A percentile compares a stretch with the other conserved stretches of the same genome.
Conservation (phyloP, 169 alveolate species). For the Cryptosporidium felis region DNA sequence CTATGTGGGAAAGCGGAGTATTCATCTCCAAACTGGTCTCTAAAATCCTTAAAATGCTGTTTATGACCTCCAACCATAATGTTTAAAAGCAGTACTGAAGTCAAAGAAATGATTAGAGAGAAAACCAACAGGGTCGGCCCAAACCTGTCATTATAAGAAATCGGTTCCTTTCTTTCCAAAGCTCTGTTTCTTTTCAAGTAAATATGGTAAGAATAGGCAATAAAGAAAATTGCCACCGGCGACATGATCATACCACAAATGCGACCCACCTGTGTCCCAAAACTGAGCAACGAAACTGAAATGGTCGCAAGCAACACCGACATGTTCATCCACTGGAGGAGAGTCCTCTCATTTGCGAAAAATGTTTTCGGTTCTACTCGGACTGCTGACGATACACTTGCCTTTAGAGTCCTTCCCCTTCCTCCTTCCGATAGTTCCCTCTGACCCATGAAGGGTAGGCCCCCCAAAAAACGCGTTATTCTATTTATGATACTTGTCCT, state of each 20-base stretch:
- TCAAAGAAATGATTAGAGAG: conserved; percentile 27
- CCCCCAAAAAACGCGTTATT: too few species aligned
- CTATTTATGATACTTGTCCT: too few species aligned
- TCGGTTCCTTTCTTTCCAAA: conserved; percentile 80
- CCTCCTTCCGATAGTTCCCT: too few species aligned
- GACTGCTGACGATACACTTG: conserved; percentile 73
- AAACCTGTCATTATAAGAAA: conserved; percentile 77
- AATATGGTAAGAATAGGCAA: conserved; percentile 79
- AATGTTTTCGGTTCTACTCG: conserved; percentile 84
- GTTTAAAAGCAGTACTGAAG: conserved; percentile 26
- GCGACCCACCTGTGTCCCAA: conserved; percentile 77
- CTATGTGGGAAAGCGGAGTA: background rate
- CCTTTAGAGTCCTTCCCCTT: background rate
- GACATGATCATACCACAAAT: conserved; percentile 81
- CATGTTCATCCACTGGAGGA: conserved; percentile 81
- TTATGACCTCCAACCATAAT: conserved; percentile 24
- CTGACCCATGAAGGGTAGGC: too few species aligned
- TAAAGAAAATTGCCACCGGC: conserved; percentile 81
- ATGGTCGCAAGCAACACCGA: conserved; percentile 80
- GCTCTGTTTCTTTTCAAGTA: conserved; percentile 79
- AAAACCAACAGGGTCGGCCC: conserved; percentile 74
- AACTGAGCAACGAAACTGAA: conserved; percentile 79
- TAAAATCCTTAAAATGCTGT: conserved; percentile 17
- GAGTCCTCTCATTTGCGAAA: conserved; percentile 82
- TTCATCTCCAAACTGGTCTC: background rate